A percentile compares a stretch with the other conserved stretches of the same genome.
Evolutionary conservation across 2,329 filamentous ascomycete genomes (phyloP).

Genomic region (Colletotrichum paranaense): DNA sequence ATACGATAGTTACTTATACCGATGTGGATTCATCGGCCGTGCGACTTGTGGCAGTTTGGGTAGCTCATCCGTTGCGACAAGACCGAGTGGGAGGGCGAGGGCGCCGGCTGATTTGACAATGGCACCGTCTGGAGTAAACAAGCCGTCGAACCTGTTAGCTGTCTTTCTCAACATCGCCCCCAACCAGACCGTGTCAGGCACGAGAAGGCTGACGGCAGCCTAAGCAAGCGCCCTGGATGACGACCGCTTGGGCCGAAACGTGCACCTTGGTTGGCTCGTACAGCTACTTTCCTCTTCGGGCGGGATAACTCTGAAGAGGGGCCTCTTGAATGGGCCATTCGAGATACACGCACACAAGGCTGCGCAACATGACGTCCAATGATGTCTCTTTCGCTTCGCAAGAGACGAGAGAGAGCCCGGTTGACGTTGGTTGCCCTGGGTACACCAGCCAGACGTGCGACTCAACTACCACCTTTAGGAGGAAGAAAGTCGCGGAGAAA

Average conservation of each 20-base stretch:
- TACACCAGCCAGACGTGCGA: constrained; percentile 8
- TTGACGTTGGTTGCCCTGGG: not conserved
- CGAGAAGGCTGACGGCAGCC: constrained; percentile 43
- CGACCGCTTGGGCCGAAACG: constrained; percentile 27
- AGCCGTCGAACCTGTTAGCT: constrained; percentile 27
- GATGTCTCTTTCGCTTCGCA: constrained; percentile 13
- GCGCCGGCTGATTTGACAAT: constrained; percentile 48
- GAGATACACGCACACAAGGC: constrained; percentile 27
- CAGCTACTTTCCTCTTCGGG: constrained; percentile 3
- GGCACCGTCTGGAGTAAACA: constrained; percentile 36
- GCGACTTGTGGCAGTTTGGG: constrained; percentile 13
- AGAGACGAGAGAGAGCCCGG: not conserved
- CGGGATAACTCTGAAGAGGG: not conserved
- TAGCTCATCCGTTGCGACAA: constrained; percentile 39
- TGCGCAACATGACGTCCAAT: constrained; percentile 24
- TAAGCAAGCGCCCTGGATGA: constrained; percentile 32
- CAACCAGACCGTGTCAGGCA: constrained; percentile 38
- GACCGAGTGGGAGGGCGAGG: constrained; percentile 43
- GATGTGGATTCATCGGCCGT: constrained; percentile 12
- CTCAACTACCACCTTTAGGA: not conserved
- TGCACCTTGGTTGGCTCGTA: constrained; percentile 22
- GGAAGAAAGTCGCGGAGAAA: constrained; percentile 27
- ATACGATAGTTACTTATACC: constrained; percentile 12
- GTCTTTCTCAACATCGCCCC: constrained; percentile 18
- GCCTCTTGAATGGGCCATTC: not conserved